Evolutionary conservation across 2,329 filamentous ascomycete species (phyloP), one percentile per base, ranked within the genome.

Genomic region (Aspergillus arachidicola): DNA sequence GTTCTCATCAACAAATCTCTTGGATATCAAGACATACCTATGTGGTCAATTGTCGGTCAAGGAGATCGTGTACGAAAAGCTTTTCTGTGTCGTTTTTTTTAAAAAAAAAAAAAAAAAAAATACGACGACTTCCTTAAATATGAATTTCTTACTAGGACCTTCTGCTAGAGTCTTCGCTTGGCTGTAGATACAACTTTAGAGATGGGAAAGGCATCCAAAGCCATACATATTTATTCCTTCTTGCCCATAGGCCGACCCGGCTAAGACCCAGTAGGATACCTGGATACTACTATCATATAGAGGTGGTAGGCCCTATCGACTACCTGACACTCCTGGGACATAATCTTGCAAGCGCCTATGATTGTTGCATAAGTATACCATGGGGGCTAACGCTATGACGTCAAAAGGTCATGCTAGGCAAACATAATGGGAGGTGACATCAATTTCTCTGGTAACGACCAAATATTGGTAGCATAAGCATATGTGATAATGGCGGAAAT

Each of bases 401-500:
- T 55, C 51, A 55, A 55, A 48, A 38, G 14, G 11, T 28, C 30
- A 38, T 55, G 32, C 30, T 55, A 21, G 32, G 14, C 34, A 21
- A 26, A 41, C 30, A 19, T 14, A 48, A 16, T 9, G 11, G 26
- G 26, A 26, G 14, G 4, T 50, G 51, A 21, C 32, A 43, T 21
- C 26, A 26, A 28, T 34, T 16, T 30, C 19, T 59, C 30, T 53
- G 51, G 51, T 21, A 14, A 14, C 11, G 26, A 7, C n/a, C 41
- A 53, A n/a, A 32, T 34, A 19, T 53, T 62, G 34, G 43, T 57
- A 62, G 28, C 62, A 64, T 66, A 57, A 56, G 63, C 59, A 66
- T 62, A 57, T 50, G 57, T 61, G 55, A 54, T 45, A 38, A 71
- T 63, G 26, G 48, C 72, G 72, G 71, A 65, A 64, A 60, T 73